A percentile compares a stretch with the other conserved stretches of the same genome.
Evolutionary conservation across 2,329 filamentous ascomycete genomes (phyloP).

Genomic region (Pezicula rhizophila): DNA sequence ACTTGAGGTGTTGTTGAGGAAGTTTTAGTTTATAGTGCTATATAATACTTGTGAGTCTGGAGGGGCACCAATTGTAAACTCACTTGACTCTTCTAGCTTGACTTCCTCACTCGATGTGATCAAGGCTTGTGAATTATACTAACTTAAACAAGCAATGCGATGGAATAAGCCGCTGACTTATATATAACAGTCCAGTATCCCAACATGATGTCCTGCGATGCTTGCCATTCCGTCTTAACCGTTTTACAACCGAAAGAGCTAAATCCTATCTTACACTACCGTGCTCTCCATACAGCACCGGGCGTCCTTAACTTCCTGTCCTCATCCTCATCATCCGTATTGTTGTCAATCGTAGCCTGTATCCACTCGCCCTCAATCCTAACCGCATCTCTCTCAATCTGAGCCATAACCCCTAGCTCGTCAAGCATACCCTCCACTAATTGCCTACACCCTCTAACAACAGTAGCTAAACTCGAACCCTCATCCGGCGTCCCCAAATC

Average conservation of each 20-base stretch:
- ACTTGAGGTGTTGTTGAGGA: too few species aligned
- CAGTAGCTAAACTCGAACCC: conserved; percentile 37
- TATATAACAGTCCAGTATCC: too few species aligned
- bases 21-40: too few species aligned
- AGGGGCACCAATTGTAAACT: too few species aligned
- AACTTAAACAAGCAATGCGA: too few species aligned
- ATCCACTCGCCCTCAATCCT: conserved; percentile 55
- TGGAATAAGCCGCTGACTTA: too few species aligned
- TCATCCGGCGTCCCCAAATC: conserved; percentile 33
- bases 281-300: conserved; percentile 24
- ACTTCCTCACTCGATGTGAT: too few species aligned
- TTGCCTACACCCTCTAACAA: conserved; percentile 40
- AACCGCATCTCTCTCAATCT: conserved; percentile 53
- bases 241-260: neutral
- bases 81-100: too few species aligned
- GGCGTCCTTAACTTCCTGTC: conserved; percentile 10
- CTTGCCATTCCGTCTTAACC: neutral
- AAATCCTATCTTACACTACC: neutral
- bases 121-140: too few species aligned
- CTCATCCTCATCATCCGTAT: conserved; percentile 21
- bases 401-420: conserved; percentile 57
- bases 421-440: conserved; percentile 53
- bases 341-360: conserved; percentile 40
- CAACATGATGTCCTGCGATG: neutral
- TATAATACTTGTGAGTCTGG: too few species aligned